Conservation (phyloP, 2,329 filamentous ascomycete genomes). For the Colletotrichum karsti region DNA sequence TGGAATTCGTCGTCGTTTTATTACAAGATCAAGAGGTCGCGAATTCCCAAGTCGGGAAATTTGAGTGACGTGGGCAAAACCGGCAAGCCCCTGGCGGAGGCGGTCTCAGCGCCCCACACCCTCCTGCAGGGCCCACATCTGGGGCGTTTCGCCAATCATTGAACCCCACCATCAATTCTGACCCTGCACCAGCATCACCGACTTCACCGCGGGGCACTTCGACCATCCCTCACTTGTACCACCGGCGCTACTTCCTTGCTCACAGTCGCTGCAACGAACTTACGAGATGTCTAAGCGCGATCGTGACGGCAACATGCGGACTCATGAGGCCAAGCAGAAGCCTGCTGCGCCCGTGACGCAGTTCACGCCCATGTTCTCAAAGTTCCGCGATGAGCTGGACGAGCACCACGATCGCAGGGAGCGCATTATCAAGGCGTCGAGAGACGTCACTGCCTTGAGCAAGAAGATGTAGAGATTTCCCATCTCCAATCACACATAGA, state of each 20-base stretch:
- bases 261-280: not conserved
- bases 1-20: not conserved
- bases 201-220: slow-evolving; percentile 3
- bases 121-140: slow-evolving; percentile 2
- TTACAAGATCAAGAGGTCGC: not conserved
- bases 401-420: slow-evolving; percentile 94
- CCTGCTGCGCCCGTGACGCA: slow-evolving; percentile 45
- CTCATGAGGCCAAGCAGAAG: slow-evolving; percentile 43
- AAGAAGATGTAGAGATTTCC: slow-evolving; percentile 86
- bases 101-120: not conserved
- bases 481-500: fast-evolving
- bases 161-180: slow-evolving; percentile 23
- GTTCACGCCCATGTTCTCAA: slow-evolving; percentile 82
- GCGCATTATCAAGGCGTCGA: slow-evolving; percentile 86
- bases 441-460: slow-evolving; percentile 91
- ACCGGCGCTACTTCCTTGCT: not conserved
- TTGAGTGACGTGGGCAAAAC: slow-evolving; percentile 28
- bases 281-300: slow-evolving; percentile 54
- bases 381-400: slow-evolving; percentile 87
- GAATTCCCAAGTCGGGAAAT: slow-evolving; percentile 20
- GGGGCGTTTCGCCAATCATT: not conserved
- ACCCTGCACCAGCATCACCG: slow-evolving; percentile 9
- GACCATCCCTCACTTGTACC: not conserved
- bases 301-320: slow-evolving; percentile 56
- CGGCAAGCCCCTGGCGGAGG: slow-evolving; percentile 16